These are phyloP conservation scores for Clavariopsis aquatica DNA, from an alignment of 495 filamentous ascomycete genomes.

Conservation along the genomic window DNA sequence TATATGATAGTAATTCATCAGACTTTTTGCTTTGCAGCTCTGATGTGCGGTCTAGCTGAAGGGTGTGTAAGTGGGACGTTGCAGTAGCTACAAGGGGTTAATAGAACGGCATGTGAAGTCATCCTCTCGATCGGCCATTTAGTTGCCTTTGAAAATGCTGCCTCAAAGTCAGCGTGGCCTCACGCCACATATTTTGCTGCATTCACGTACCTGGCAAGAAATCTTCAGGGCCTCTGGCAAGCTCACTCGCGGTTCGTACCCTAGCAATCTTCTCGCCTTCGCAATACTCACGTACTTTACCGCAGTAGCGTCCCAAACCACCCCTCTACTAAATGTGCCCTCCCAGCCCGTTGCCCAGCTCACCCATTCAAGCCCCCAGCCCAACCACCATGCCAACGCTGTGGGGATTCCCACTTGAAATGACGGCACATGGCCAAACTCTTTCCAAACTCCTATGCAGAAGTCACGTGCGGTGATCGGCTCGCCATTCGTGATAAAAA, in stretches of 20 bases:
- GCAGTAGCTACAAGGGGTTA: no score
- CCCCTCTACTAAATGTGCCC: conserved; percentile 57
- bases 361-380: conserved; percentile 52
- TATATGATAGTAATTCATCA: no score
- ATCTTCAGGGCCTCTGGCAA: conserved; percentile 54
- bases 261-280: conserved; percentile 59
- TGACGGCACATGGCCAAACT: conserved; percentile 59
- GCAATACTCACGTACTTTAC: conserved; percentile 58
- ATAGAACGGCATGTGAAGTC: no score
- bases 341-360: conserved; percentile 55
- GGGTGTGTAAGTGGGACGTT: no score
- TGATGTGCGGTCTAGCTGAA: no score
- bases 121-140: neutral
- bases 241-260: conserved; percentile 59
- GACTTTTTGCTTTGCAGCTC: no score
- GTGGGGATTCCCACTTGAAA: conserved; percentile 57
- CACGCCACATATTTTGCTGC: neutral
- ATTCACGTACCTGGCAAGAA: conserved; percentile 37
- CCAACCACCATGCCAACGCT: conserved; percentile 53
- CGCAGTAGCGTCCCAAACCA: conserved; percentile 58
- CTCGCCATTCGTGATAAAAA: conserved; percentile 67
- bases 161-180: neutral
- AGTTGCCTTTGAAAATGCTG: conserved; percentile 27
- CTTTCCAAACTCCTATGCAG: conserved; percentile 59
- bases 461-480: conserved; percentile 63